Conservation (phyloP, 2,329 filamentous ascomycete genomes). For the Penicillium fuscoglaucum region DNA sequence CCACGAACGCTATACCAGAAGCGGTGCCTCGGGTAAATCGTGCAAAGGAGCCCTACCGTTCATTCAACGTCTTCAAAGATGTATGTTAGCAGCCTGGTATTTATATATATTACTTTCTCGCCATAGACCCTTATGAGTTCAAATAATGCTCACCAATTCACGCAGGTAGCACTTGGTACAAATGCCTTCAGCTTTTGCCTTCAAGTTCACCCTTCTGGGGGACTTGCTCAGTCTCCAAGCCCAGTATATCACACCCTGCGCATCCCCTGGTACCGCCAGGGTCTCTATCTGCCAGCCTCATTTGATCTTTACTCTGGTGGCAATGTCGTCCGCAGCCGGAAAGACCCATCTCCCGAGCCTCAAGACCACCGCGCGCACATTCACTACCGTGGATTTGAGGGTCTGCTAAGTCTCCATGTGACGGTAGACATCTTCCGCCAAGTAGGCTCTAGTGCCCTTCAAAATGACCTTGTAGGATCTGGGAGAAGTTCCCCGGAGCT, state of each 20-base stretch:
- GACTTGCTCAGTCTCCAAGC: constrained; percentile 5
- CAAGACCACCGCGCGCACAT: constrained; percentile 5
- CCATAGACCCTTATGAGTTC: no score
- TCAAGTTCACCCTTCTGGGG: constrained; percentile 10
- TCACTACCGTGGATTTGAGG: constrained; percentile 9
- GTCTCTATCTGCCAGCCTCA: constrained; percentile 4
- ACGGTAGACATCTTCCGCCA: neutral
- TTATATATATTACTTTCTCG: no score
- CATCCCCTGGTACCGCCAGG: constrained; percentile 5
- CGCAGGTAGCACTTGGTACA: constrained; percentile 4
- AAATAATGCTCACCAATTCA: neutral
- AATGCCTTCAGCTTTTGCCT: constrained; percentile 10
- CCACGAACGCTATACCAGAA: neutral
- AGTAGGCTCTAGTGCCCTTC: neutral
- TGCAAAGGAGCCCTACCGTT: constrained; percentile 2
- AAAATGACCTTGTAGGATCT: neutral
- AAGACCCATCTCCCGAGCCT: neutral
- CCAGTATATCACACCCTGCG: constrained; percentile 10
- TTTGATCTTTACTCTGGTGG: constrained; percentile 8
- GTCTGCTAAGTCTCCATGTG: constrained; percentile 1
- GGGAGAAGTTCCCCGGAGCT: neutral
- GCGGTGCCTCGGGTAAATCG: neutral
- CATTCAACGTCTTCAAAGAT: constrained; percentile 10
- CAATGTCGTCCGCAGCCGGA: constrained; percentile 4
- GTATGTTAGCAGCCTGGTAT: neutral